Evolutionary conservation across 345 rosid genomes (phyloP).

Genomic region (Salix exigua): DNA sequence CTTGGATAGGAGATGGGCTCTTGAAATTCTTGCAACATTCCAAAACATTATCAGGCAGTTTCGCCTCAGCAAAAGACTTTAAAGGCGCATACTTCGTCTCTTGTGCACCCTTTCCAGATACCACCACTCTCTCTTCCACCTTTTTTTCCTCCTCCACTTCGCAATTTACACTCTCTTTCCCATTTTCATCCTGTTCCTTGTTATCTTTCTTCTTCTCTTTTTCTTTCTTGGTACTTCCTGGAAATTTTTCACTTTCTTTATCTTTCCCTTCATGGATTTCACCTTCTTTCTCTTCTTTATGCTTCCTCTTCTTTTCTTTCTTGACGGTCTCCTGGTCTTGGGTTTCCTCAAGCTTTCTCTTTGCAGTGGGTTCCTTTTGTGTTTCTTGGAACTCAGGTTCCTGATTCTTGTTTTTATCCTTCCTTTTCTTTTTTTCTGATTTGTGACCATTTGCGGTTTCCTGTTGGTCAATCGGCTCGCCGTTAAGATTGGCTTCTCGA

Average conservation of each 20-base stretch:
- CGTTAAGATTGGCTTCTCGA: slow-evolving; percentile 16
- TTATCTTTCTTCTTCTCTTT: slow-evolving; percentile 24
- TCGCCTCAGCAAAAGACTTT: slow-evolving; percentile 48
- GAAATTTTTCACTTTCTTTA: neutral
- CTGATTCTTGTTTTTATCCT: slow-evolving; percentile 42
- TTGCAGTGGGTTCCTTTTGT: slow-evolving; percentile 23
- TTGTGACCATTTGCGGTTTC: neutral
- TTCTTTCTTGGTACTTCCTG: slow-evolving; percentile 11
- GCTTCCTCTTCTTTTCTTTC: slow-evolving; percentile 27
- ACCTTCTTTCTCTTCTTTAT: slow-evolving; percentile 20
- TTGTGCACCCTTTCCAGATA: slow-evolving; percentile 56
- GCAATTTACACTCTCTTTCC: neutral
- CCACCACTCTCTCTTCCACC: slow-evolving; percentile 45
- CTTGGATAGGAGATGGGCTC: slow-evolving; percentile 87
- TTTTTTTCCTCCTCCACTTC: slow-evolving; percentile 13
- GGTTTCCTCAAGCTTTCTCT: slow-evolving; percentile 27
- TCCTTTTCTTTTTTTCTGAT: slow-evolving; percentile 20
- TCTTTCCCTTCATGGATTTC: slow-evolving; percentile 8
- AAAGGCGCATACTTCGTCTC: slow-evolving; percentile 60
- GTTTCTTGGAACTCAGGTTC: slow-evolving; percentile 12
- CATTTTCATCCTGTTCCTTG: slow-evolving; percentile 12
- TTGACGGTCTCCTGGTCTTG: slow-evolving; percentile 3
- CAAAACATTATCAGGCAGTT: slow-evolving; percentile 66
- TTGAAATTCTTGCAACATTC: slow-evolving; percentile 68
- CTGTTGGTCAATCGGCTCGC: slow-evolving; percentile 20